Conservation (phyloP, 495 filamentous ascomycete genomes). For the Penicillium tannophilum region DNA sequence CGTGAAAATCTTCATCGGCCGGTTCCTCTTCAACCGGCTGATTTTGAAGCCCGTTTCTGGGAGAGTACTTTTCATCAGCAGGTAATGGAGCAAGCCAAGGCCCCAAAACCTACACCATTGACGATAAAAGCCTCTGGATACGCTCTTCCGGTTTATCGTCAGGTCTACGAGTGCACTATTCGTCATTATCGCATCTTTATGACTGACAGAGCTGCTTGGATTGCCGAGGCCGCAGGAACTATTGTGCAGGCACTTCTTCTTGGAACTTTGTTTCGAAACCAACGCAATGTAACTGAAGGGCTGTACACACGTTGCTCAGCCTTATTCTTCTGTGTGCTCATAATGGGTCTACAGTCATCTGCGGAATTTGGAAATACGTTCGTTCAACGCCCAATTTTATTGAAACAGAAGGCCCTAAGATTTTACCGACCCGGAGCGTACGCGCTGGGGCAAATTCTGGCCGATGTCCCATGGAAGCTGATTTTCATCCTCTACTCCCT, state of each 20-base stretch:
- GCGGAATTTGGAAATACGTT: slow-evolving; percentile 21
- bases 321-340: slow-evolving; percentile 19
- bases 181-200: slow-evolving; percentile 21
- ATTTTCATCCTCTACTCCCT: slow-evolving; percentile 65
- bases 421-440: slow-evolving; percentile 20
- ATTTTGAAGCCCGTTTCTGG: slow-evolving; percentile 10
- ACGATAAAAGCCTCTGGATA: neutral
- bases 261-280: slow-evolving; percentile 31
- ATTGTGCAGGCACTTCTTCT: slow-evolving; percentile 27
- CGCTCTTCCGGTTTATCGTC: slow-evolving; percentile 12
- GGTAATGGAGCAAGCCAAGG: neutral
- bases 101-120: neutral
- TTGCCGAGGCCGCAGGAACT: slow-evolving; percentile 23
- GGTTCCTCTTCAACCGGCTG: slow-evolving; percentile 32
- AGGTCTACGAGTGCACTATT: slow-evolving; percentile 10
- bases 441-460: slow-evolving; percentile 13
- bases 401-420: slow-evolving; percentile 20
- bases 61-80: neutral
- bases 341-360: slow-evolving; percentile 17
- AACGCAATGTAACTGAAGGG: slow-evolving; percentile 5
- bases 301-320: slow-evolving; percentile 14
- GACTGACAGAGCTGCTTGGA: slow-evolving; percentile 20
- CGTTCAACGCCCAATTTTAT: slow-evolving; percentile 17
- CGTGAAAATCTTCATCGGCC: slow-evolving; percentile 39
- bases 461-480: slow-evolving; percentile 26